Conservation (phyloP, 1,284 basidiomycete genomes). For the Apiotrichum veenhuisii region DNA sequence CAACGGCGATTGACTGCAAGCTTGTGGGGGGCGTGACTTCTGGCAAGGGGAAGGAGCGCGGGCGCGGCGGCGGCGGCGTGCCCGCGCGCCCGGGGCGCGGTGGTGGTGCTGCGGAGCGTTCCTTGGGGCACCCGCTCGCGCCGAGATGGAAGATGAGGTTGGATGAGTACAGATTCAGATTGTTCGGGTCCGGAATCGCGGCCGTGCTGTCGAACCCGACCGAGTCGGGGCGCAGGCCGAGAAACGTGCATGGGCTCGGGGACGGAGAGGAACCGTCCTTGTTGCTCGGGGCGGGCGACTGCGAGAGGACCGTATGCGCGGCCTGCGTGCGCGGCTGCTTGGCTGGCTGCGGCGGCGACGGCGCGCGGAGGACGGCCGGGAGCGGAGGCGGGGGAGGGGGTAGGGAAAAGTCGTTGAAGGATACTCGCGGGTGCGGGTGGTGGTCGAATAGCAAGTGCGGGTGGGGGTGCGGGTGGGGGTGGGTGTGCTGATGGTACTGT, state of each 20-base stretch:
- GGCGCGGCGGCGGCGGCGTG: conserved; percentile 32
- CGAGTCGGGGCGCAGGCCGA: conserved; percentile 10
- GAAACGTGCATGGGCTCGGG: conserved; percentile 9
- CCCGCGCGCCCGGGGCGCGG: conserved; percentile 4
- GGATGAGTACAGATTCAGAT: conserved; percentile 28
- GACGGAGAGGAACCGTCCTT: conserved; percentile 3
- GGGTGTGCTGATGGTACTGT: no score
- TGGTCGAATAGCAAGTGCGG: conserved; percentile 10
- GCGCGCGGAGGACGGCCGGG: conserved; percentile 18
- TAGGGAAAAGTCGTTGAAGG: conserved; percentile 7
- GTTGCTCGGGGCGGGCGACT: conserved; percentile 13
- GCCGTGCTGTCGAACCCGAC: conserved; percentile 1
- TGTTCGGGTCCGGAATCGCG: conserved; percentile 16
- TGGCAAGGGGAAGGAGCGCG: conserved; percentile 36
- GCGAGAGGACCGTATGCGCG: conserved; percentile 22
- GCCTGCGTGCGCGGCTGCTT: conserved; percentile 22
- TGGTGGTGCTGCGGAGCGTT: conserved; percentile 22
- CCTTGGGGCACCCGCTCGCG: conserved; percentile 39
- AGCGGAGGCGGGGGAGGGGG: conserved; percentile 22
- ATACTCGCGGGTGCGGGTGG: conserved; percentile 1
- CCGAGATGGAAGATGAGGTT: conserved; percentile 43
- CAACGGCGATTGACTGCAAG: conserved; percentile 31
- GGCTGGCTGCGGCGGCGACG: conserved; percentile 16
- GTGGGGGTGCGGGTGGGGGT: conserved; percentile 4
- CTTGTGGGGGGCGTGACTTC: conserved; percentile 28